Conservation (phyloP, 441 rosid genomes). For the Adansonia grandidieri region DNA sequence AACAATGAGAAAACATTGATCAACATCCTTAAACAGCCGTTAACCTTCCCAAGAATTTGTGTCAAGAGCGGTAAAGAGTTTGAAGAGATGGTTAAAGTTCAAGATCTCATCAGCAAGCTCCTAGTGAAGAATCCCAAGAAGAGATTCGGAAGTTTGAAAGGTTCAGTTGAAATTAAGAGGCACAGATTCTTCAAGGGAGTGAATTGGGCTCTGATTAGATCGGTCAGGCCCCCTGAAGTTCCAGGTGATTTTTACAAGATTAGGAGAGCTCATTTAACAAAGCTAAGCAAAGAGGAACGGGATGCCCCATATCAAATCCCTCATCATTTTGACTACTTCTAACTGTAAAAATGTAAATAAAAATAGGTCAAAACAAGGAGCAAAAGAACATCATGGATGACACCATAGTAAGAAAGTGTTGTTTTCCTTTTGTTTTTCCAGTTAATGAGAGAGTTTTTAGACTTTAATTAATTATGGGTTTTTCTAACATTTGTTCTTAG, state of each 20-base stretch:
- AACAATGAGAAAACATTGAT: slow-evolving; percentile 63
- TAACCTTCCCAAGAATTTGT: slow-evolving; percentile 63
- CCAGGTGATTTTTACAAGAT: slow-evolving; percentile 49
- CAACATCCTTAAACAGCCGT: slow-evolving; percentile 72
- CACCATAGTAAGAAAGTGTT: slow-evolving; percentile 16
- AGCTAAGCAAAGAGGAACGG: slow-evolving; percentile 70
- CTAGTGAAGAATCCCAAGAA: slow-evolving; percentile 64
- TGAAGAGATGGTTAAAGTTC: slow-evolving; percentile 57
- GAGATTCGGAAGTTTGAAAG: slow-evolving; percentile 59
- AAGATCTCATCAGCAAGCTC: slow-evolving; percentile 57
- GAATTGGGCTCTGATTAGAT: slow-evolving; percentile 77
- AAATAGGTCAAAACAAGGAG: too few relatives aligned
- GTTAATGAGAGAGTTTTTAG: slow-evolving; percentile 11
- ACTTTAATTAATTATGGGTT: neutral
- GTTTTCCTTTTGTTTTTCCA: slow-evolving; percentile 32
- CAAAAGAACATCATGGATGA: slow-evolving; percentile 29
- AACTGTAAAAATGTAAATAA: slow-evolving; percentile 38
- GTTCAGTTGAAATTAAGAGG: slow-evolving; percentile 61
- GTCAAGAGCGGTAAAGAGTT: slow-evolving; percentile 47
- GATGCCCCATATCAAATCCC: slow-evolving; percentile 77
- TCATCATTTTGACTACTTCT: slow-evolving; percentile 79
- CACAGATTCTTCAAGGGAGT: slow-evolving; percentile 66
- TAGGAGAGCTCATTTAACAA: slow-evolving; percentile 47
- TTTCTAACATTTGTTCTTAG: too few relatives aligned
- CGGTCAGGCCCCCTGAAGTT: slow-evolving; percentile 78